These are phyloP conservation scores for Penstemon eatonii DNA, from an alignment of 257 asterid genomes.

Conservation along the genomic window DNA sequence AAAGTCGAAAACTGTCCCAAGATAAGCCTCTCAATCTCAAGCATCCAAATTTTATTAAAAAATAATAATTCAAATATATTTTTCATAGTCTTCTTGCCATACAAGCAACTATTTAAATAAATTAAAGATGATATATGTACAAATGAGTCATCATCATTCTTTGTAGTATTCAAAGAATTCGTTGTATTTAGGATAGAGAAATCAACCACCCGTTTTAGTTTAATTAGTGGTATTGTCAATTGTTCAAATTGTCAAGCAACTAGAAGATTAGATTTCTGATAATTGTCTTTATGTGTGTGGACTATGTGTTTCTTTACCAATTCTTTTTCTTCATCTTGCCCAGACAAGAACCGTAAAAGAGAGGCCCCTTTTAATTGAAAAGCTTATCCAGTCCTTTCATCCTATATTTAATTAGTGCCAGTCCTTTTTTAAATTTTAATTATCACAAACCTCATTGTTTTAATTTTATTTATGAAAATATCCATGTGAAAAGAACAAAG, in stretches of 20 bases:
- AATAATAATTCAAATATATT: constrained; percentile 10
- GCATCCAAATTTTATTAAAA: not conserved
- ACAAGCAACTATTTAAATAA: constrained; percentile 27
- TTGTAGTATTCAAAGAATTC: not conserved
- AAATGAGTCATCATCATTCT: constrained; percentile 37
- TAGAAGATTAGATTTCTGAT: not conserved
- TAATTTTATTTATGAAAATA: no score
- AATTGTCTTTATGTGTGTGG: constrained; percentile 23
- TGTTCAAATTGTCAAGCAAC: constrained; percentile 15
- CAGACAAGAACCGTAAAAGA: constrained; percentile 16
- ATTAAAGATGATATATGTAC: constrained; percentile 14
- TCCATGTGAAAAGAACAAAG: not conserved
- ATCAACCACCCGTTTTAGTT: constrained; percentile 18
- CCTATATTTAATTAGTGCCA: constrained; percentile 16
- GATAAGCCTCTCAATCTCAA: not conserved
- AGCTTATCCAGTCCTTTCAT: constrained; percentile 26
- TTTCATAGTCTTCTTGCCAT: constrained; percentile 25
- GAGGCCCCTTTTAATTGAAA: not conserved
- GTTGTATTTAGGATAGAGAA: constrained; percentile 25
- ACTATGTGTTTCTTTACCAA: constrained; percentile 13
- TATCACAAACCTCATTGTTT: no score
- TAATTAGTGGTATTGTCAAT: constrained; percentile 7
- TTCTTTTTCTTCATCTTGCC: constrained; percentile 21
- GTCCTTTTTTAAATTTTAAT: not conserved
- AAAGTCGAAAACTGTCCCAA: not conserved